A percentile compares a stretch with the other conserved stretches of the same genome.
Evolutionary conservation across 1,284 basidiomycete genomes (phyloP).

Genomic region (Serendipita sp.): DNA sequence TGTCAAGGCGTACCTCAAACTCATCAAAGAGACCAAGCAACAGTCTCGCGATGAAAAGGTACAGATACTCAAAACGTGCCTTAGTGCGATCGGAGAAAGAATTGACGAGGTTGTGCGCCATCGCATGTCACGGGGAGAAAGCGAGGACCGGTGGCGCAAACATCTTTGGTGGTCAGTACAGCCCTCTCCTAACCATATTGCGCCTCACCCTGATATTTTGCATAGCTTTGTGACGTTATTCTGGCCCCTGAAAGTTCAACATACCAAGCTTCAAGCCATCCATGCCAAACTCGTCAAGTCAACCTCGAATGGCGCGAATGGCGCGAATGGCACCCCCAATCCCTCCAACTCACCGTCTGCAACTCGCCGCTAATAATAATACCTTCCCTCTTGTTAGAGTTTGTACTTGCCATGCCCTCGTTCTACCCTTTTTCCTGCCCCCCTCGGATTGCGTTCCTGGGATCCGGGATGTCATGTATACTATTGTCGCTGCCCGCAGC

Average conservation of each 20-base stretch:
- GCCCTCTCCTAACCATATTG: not conserved
- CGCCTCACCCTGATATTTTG: constrained; percentile 11
- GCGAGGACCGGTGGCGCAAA: constrained; percentile 74
- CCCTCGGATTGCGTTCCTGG: not conserved
- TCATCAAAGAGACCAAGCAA: constrained; percentile 15
- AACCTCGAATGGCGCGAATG: not conserved
- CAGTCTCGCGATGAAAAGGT: constrained; percentile 84
- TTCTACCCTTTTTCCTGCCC: not conserved
- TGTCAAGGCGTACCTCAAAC: constrained; percentile 86
- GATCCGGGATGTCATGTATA: not conserved
- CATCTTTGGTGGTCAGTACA: constrained; percentile 86
- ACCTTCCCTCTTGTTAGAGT: not conserved
- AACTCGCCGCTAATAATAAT: not conserved
- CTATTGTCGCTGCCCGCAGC: not conserved
- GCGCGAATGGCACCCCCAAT: constrained; percentile 7
- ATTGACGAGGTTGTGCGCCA: constrained; percentile 74
- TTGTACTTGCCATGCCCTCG: not conserved
- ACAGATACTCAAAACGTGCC: constrained; percentile 86
- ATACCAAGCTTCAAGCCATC: constrained; percentile 80
- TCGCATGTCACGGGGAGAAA: constrained; percentile 64
- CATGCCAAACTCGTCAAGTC: constrained; percentile 76
- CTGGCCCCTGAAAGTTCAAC: constrained; percentile 95
- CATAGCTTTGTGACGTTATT: constrained; percentile 81
- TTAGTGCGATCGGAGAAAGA: constrained; percentile 83
- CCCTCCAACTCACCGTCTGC: constrained; percentile 3